Evolutionary conservation across 2,329 filamentous ascomycete species (phyloP).

Genomic region (Huntiella moniliformis): DNA sequence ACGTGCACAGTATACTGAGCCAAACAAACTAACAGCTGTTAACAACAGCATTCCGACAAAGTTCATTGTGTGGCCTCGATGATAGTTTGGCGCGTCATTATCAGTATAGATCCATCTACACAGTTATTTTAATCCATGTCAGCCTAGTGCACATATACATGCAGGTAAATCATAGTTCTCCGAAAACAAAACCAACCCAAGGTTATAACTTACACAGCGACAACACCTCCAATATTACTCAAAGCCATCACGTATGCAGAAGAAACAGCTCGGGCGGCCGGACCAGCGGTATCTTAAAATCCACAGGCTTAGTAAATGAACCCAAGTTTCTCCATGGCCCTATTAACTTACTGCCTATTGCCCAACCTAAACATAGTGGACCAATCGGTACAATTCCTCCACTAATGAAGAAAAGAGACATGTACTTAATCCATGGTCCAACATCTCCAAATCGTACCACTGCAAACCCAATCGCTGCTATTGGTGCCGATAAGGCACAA

Average conservation of each 20-base stretch:
- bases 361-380: constrained; percentile 39
- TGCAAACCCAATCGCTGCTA: constrained; percentile 31
- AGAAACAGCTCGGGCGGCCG: constrained; percentile 35
- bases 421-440: constrained; percentile 27
- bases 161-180: neutral
- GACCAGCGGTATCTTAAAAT: constrained; percentile 29
- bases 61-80: constrained; percentile 37
- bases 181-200: no score
- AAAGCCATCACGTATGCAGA: constrained; percentile 35
- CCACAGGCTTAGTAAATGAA: neutral
- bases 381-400: constrained; percentile 39
- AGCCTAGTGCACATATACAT: neutral
- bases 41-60: constrained; percentile 29
- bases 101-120: constrained; percentile 33
- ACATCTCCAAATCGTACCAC: constrained; percentile 27
- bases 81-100: constrained; percentile 27
- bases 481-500: constrained; percentile 21
- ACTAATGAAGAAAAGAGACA: constrained; percentile 35
- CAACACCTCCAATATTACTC: constrained; percentile 36
- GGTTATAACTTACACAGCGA: constrained; percentile 31
- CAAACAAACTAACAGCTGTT: constrained; percentile 25
- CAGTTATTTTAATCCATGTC: constrained; percentile 1
- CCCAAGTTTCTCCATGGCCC: constrained; percentile 9
- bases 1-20: constrained; percentile 32
- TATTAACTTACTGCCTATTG: constrained; percentile 29